These are phyloP conservation scores for Zelopaecilomyces penicillatus DNA, from an alignment of 2,329 filamentous ascomycete species.

Conservation along the genomic window DNA sequence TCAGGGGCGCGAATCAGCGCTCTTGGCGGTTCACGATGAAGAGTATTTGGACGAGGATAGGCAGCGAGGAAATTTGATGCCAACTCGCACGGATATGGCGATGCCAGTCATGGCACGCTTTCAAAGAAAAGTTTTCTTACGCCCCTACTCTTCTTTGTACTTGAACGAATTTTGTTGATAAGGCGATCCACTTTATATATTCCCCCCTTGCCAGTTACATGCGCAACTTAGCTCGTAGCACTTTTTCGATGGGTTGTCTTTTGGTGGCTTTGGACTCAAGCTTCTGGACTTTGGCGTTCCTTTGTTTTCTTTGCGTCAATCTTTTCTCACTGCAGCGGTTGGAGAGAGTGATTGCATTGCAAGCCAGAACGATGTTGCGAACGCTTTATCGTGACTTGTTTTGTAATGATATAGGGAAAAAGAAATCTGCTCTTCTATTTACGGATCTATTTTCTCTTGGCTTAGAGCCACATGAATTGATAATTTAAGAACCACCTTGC, in stretches of 20 bases:
- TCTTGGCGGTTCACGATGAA: constrained; percentile 45
- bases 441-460: constrained; percentile 2
- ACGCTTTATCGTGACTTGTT: constrained; percentile 10
- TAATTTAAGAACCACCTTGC: neutral
- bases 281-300: constrained; percentile 22
- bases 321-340: constrained; percentile 1
- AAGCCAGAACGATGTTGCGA: constrained; percentile 1
- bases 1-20: constrained; percentile 58
- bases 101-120: no score
- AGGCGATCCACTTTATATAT: constrained; percentile 8
- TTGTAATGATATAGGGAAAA: no score
- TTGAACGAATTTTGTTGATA: constrained; percentile 7
- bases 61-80: constrained; percentile 1
- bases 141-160: constrained; percentile 4
- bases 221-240: neutral
- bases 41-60: constrained; percentile 3
- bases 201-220: constrained; percentile 4
- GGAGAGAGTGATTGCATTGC: constrained; percentile 7
- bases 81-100: no score
- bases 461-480: constrained; percentile 2
- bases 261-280: constrained; percentile 24
- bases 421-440: constrained; percentile 3
- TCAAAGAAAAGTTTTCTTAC: neutral
- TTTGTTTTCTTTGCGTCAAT: constrained; percentile 13
- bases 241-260: constrained; percentile 9